phyloP scores from a whole-genome alignment of 164 flowering plant species.

The Magnolia kwangsiensis region DNA sequence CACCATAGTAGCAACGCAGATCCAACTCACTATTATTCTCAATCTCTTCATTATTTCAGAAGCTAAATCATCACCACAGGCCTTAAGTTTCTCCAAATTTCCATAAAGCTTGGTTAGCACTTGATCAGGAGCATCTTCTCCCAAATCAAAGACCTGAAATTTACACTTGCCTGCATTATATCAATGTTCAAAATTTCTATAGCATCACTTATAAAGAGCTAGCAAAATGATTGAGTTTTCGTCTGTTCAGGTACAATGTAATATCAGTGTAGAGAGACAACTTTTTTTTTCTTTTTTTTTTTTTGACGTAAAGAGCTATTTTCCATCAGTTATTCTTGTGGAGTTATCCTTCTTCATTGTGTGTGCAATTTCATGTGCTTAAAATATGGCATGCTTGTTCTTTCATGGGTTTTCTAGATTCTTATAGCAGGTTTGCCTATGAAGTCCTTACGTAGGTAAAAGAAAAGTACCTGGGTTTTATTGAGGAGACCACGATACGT shows the following conservation, averaged over 20 bases:
- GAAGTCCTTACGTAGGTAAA: background rate
- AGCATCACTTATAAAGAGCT: background rate
- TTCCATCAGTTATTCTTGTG: background rate
- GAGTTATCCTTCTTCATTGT: background rate
- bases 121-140: constrained; percentile 62
- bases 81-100: constrained; percentile 51
- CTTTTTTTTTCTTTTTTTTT: too few species aligned
- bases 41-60: constrained; percentile 45
- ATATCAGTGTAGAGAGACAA: background rate
- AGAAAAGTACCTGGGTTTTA: constrained; percentile 47
- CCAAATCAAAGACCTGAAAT: constrained; percentile 75
- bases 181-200: too few species aligned
- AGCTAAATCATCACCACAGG: constrained; percentile 38
- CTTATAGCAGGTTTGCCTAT: background rate
- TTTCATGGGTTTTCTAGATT: background rate
- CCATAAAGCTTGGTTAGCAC: constrained; percentile 51
- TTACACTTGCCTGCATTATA: background rate
- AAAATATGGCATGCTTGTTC: background rate
- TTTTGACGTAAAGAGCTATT: background rate
- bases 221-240: background rate
- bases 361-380: background rate
- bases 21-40: constrained; percentile 65
- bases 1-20: background rate
- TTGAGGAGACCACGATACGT: constrained; percentile 64
- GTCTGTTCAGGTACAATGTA: background rate